Conservation (phyloP, 2,329 filamentous ascomycete genomes). For the Alternaria tenuissima region DNA sequence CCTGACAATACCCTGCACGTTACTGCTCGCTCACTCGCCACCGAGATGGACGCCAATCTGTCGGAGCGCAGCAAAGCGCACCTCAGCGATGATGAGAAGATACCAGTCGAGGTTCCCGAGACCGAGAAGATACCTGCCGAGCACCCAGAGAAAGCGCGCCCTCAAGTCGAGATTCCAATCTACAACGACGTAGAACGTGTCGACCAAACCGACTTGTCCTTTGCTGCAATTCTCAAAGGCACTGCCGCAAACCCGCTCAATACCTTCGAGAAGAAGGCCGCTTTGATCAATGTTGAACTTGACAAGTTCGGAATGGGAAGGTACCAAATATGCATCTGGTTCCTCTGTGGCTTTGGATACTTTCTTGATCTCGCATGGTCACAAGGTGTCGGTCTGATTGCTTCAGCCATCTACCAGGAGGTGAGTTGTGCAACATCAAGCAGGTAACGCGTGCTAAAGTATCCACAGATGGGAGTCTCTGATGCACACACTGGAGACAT, state of each 20-base stretch:
- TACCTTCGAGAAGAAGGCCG: constrained; percentile 43
- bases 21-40: neutral
- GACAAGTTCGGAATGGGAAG: constrained; percentile 42
- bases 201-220: constrained; percentile 33
- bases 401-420: constrained; percentile 41
- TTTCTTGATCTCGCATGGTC: constrained; percentile 44
- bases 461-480: constrained; percentile 22
- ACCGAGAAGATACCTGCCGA: constrained; percentile 9
- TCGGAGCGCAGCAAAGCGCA: neutral
- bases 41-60: constrained; percentile 15
- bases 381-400: constrained; percentile 39
- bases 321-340: constrained; percentile 45
- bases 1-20: constrained; percentile 3
- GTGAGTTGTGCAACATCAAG: constrained; percentile 17
- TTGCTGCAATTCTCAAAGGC: constrained; percentile 37
- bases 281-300: constrained; percentile 40
- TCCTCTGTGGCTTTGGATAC: constrained; percentile 43
- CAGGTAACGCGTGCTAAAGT: neutral
- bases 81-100: constrained; percentile 5
- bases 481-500: constrained; percentile 33
- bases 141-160: constrained; percentile 9
- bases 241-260: constrained; percentile 37
- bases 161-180: constrained; percentile 32
- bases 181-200: constrained; percentile 39
- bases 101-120: neutral